These are phyloP conservation scores for Nannochloris sp. DNA, from an alignment of 139 green algal genomes.

Conservation along the genomic window DNA sequence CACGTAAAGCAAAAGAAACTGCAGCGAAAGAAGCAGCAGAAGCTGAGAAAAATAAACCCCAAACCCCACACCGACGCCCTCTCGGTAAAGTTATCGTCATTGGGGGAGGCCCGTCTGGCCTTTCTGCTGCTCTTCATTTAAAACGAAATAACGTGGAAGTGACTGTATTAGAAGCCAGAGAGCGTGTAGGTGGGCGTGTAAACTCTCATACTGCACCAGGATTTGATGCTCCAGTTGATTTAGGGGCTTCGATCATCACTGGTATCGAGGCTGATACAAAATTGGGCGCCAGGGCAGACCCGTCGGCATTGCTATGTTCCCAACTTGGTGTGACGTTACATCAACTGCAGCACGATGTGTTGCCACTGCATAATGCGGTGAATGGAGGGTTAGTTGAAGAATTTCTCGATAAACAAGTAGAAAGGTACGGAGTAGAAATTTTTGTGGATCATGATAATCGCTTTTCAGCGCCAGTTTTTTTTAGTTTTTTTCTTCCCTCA, in stretches of 20 bases:
- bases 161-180: constrained; percentile 74
- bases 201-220: constrained; percentile 36
- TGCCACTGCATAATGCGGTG: constrained; percentile 60
- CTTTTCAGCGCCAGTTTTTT: too few relatives aligned
- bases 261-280: constrained; percentile 29
- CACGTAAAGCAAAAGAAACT: constrained; percentile 11
- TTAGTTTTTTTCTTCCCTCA: neutral
- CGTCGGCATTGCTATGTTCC: constrained; percentile 43
- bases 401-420: constrained; percentile 33
- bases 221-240: constrained; percentile 68
- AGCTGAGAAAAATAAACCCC: neutral
- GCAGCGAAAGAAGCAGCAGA: constrained; percentile 10
- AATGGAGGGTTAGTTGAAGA: constrained; percentile 28
- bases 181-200: constrained; percentile 73
- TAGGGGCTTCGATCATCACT: constrained; percentile 84
- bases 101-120: constrained; percentile 69
- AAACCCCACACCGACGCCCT: neutral
- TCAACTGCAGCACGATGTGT: constrained; percentile 22
- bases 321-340: constrained; percentile 59
- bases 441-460: too few relatives aligned
- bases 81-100: constrained; percentile 55
- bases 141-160: constrained; percentile 50
- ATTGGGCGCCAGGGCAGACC: constrained; percentile 45
- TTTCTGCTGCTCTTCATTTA: constrained; percentile 64
- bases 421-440: too few relatives aligned